Evolutionary conservation across 495 filamentous ascomycete species (phyloP).

Genomic region (Cairneyella variabilis): DNA sequence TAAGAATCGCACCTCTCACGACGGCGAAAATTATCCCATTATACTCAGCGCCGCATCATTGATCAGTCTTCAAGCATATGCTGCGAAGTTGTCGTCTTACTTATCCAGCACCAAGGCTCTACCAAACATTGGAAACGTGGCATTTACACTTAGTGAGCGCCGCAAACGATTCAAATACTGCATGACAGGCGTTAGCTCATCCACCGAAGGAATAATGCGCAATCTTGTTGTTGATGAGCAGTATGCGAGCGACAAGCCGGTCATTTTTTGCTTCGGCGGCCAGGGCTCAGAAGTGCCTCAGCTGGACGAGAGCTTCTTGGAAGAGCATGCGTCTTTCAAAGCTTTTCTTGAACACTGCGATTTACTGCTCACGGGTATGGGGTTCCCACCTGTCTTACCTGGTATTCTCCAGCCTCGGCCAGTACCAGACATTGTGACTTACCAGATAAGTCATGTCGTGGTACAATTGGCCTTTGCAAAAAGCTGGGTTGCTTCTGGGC

Average conservation of each 20-base stretch:
- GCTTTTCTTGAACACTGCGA: not conserved
- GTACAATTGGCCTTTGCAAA: not conserved
- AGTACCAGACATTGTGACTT: not conserved
- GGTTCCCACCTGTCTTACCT: not conserved
- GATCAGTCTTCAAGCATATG: not conserved
- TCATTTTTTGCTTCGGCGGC: not conserved
- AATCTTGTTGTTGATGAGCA: not conserved
- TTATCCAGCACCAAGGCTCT: not conserved
- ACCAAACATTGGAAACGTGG: not conserved
- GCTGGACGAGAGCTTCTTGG: not conserved
- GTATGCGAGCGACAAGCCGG: not conserved
- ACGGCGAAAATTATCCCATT: not conserved
- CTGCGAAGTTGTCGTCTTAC: not conserved
- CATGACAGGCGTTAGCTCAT: not conserved
- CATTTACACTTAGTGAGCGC: not conserved
- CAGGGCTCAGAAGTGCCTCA: not conserved
- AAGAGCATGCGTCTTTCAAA: not conserved
- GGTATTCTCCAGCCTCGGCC: not conserved
- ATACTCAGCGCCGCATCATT: not conserved
- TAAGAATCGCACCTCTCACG: not conserved
- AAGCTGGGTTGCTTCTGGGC: not conserved
- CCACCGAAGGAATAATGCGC: not conserved
- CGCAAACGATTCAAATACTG: not conserved
- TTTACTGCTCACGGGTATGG: not conserved
- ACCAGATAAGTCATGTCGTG: not conserved